Evolutionary conservation across 345 rosid genomes (phyloP), one percentile per base, ranked within the genome.

Genomic region (Punica granatum): DNA sequence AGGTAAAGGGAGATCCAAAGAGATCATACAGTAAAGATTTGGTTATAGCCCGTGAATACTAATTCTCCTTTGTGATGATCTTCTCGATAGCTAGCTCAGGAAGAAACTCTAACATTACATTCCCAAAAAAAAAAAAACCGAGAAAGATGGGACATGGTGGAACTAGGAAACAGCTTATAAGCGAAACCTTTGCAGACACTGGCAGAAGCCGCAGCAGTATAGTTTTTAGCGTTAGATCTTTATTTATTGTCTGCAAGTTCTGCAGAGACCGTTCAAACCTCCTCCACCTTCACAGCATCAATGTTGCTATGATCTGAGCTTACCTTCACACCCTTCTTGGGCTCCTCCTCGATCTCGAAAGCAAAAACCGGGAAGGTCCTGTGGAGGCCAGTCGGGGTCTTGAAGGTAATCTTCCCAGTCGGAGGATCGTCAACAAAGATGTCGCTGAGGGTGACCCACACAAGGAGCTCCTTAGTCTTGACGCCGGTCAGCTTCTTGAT

Each of bases 401-500:
- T 77, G 82, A 91, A 91, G 10, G 91, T 89, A 72, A 94, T 82
- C 73, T 84, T 90, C 6, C 80, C 88, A 0, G 81, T 48, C 0
- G 85, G 70, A 0, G 92, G 83, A 9, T 81, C 86, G 54, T 89
- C 85, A 1, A 80, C 7, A 37, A 58, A 85, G 65, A 94, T 94
- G 21, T 94, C 95, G 41, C 74, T 58, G 56, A 94, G 63, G 9
- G 79, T 31, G 30, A 94, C 46, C 99, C 99, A 91, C 35, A 91
- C 13, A 61, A 94, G 75, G 35, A 91, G 86, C 87, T 94, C 99
- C 79, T 88, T 89, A 68, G 90, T 79, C 86, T 91, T 91, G 33
- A 93, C 98, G n/a, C 98, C 98, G 4, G 90, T 91, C 62, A 93
- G 94, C 73, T 86, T 91, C 96, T 86, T 93, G 86, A 93, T 90